Evolutionary conservation across 2,329 filamentous ascomycete genomes (phyloP).

Genomic region (Xenoacremonium recifei): DNA sequence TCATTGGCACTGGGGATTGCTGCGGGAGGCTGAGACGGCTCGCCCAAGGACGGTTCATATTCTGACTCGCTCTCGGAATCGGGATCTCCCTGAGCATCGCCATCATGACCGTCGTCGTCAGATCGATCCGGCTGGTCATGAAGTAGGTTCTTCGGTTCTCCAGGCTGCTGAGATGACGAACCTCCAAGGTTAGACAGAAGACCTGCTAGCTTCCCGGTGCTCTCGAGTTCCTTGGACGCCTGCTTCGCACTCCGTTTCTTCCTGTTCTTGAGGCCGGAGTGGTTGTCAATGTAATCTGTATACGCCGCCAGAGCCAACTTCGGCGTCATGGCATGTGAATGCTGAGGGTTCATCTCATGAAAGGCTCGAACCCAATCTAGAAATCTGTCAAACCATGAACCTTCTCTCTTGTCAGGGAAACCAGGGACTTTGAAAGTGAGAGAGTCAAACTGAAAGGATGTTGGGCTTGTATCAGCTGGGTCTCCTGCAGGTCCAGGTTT

Average conservation of each 20-base stretch:
- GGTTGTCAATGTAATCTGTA: conserved; percentile 28
- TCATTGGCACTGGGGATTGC: conserved; percentile 7
- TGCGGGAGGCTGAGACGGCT: conserved; percentile 8
- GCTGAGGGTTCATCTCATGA: conserved; percentile 23
- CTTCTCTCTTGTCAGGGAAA: conserved; percentile 24
- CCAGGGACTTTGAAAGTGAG: conserved; percentile 26
- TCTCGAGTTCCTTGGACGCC: conserved; percentile 25
- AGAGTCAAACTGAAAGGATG: conserved; percentile 19
- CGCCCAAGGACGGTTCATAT: conserved; percentile 21
- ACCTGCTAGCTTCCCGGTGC: conserved; percentile 21
- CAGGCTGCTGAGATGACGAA: too few relatives aligned
- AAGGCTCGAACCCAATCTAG: conserved; percentile 34
- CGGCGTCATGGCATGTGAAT: conserved; percentile 21
- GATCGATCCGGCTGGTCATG: too few relatives aligned
- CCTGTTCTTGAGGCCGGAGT: conserved; percentile 31
- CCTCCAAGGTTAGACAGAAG: too few relatives aligned
- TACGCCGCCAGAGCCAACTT: conserved; percentile 25
- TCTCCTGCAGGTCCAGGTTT: too few relatives aligned
- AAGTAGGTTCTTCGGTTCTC: too few relatives aligned
- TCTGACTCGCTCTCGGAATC: conserved; percentile 26
- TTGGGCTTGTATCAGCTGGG: conserved; percentile 16
- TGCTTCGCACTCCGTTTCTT: conserved; percentile 31
- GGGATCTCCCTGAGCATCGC: too few relatives aligned
- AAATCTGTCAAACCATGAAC: conserved; percentile 35
- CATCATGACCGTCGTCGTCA: too few relatives aligned